Evolutionary conservation across 2,329 filamentous ascomycete species (phyloP).

Genomic region (Fusarium miscanthi): DNA sequence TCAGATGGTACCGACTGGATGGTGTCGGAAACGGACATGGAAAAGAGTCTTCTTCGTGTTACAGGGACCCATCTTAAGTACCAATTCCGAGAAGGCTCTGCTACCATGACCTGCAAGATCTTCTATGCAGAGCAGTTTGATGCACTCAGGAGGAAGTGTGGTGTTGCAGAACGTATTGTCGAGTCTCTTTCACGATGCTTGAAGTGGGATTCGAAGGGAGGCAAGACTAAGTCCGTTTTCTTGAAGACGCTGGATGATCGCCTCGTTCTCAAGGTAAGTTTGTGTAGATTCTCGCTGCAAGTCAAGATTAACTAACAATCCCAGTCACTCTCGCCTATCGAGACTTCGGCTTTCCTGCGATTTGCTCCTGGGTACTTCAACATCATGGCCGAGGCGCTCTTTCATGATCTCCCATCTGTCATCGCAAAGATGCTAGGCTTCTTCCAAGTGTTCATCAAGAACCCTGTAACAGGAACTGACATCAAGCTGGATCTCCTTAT

Average conservation of each 20-base stretch:
- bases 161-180: constrained; percentile 91
- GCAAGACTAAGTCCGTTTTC: constrained; percentile 97
- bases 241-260: constrained; percentile 96
- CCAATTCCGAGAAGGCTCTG: constrained; percentile 92
- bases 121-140: constrained; percentile 99
- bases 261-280: constrained; percentile 80
- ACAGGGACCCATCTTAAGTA: constrained; percentile 96
- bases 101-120: constrained; percentile 96
- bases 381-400: constrained; percentile 96
- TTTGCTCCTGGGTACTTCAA: constrained; percentile 98
- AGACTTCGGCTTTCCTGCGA: constrained; percentile 92
- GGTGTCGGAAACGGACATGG: constrained; percentile 77
- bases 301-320: constrained; percentile 18
- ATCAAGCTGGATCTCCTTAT: constrained; percentile 94
- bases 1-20: constrained; percentile 54
- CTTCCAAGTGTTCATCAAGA: constrained; percentile 97
- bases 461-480: constrained; percentile 88
- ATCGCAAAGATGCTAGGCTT: constrained; percentile 99
- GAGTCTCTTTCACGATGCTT: constrained; percentile 95
- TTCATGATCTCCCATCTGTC: constrained; percentile 93
- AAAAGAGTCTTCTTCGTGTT: constrained; percentile 83
- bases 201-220: constrained; percentile 98
- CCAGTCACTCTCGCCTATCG: constrained; percentile 86
- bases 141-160: constrained; percentile 90
- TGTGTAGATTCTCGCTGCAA: background rate